Conservation (phyloP, 805 yeast genomes). For the Starmerella bacillaris region DNA sequence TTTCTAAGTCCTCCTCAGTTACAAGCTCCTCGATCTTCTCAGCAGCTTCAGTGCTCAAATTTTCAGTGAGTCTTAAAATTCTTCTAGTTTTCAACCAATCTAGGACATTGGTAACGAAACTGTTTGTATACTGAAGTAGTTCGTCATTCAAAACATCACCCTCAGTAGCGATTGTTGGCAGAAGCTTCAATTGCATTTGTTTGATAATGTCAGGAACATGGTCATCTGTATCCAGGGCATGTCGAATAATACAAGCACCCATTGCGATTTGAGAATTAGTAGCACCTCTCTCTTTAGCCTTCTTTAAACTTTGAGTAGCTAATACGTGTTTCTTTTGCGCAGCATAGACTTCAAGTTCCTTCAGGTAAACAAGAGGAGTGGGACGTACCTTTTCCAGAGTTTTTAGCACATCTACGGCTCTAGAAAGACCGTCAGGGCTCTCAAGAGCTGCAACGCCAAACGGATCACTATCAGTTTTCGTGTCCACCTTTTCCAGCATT, state of each 20-base stretch:
- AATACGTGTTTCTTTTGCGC: constrained; percentile 33
- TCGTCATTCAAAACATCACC: constrained; percentile 17
- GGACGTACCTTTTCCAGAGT: constrained; percentile 21
- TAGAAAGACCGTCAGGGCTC: constrained; percentile 27
- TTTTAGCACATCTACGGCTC: constrained; percentile 27
- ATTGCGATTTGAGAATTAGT: constrained; percentile 17
- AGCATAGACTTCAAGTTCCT: constrained; percentile 29
- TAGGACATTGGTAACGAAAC: constrained; percentile 14
- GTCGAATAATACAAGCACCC: constrained; percentile 23
- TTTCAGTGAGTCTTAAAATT: too few relatives aligned
- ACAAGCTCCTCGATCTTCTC: constrained; percentile 2
- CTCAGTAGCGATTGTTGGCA: constrained; percentile 14
- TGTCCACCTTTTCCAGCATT: constrained; percentile 29
- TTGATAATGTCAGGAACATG: constrained; percentile 30
- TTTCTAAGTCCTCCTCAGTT: constrained; percentile 4
- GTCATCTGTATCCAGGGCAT: constrained; percentile 24
- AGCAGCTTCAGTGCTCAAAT: constrained; percentile 8
- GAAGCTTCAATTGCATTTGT: constrained; percentile 19
- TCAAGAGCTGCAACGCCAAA: constrained; percentile 28
- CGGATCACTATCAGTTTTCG: constrained; percentile 26
- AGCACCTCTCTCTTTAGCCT: constrained; percentile 27
- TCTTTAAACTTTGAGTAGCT: constrained; percentile 34
- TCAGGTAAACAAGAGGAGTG: constrained; percentile 27
- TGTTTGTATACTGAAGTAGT: constrained; percentile 16
- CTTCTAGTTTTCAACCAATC: constrained; percentile 19